These are phyloP conservation scores for Citrus glauca DNA, from an alignment of 345 rosid genomes.

Conservation along the genomic window DNA sequence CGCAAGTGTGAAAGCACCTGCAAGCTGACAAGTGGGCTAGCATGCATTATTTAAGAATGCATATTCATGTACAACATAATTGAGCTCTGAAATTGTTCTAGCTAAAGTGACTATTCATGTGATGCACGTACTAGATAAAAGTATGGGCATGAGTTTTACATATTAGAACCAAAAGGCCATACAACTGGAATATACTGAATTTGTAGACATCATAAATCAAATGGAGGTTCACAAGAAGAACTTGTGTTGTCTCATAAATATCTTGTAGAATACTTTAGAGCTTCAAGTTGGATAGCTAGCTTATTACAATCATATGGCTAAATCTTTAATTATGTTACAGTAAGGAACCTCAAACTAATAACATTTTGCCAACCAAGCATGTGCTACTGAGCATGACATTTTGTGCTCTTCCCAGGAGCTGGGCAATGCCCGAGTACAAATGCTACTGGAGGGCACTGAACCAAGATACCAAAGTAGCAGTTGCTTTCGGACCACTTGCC, in stretches of 20 bases:
- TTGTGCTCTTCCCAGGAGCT: slow-evolving; percentile 34
- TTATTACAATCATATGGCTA: too few relatives aligned
- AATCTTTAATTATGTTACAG: background rate
- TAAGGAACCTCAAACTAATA: background rate
- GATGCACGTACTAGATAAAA: background rate
- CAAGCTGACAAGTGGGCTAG: background rate
- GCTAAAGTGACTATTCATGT: background rate
- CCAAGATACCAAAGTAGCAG: slow-evolving; percentile 63
- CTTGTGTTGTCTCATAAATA: background rate
- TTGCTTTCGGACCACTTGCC: slow-evolving; percentile 60
- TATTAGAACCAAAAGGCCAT: background rate
- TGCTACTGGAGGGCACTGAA: slow-evolving; percentile 76
- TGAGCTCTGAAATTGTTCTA: background rate
- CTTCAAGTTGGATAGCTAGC: background rate
- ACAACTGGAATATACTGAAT: background rate
- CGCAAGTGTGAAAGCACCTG: background rate
- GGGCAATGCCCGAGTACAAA: slow-evolving; percentile 65
- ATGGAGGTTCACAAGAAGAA: background rate
- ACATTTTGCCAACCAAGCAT: background rate
- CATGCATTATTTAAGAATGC: background rate
- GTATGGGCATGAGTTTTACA: background rate
- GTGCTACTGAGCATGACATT: background rate
- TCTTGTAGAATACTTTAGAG: background rate
- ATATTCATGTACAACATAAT: background rate
- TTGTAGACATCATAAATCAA: background rate